A percentile compares a stretch with the other conserved stretches of the same genome.
phyloP scores from a whole-genome alignment of 257 asterid genomes.

The Nicotiana tabacum region DNA sequence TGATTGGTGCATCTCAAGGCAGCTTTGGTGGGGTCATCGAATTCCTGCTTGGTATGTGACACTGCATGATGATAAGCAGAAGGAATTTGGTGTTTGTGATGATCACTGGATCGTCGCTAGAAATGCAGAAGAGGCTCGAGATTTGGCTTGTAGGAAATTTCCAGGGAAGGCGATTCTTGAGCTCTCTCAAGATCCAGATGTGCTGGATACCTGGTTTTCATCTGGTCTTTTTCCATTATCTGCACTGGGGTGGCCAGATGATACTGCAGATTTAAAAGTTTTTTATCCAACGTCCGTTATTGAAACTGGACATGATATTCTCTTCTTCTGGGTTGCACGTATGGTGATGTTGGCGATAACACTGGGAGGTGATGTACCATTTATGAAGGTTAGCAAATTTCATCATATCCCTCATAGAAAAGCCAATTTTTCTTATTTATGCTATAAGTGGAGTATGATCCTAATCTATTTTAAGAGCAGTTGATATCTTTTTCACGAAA shows the following conservation, averaged over 20 bases:
- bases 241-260: conserved; percentile 92
- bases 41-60: conserved; percentile 89
- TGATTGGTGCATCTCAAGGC: conserved; percentile 98
- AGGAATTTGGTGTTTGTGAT: conserved; percentile 59
- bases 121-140: conserved; percentile 57
- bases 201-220: conserved; percentile 96
- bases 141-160: conserved; percentile 52
- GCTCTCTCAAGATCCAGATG: conserved; percentile 82
- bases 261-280: conserved; percentile 64
- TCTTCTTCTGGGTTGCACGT: conserved; percentile 96
- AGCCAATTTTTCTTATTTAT: not conserved
- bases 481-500: not conserved
- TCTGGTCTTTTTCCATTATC: conserved; percentile 86
- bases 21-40: conserved; percentile 99
- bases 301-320: conserved; percentile 93
- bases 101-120: conserved; percentile 88
- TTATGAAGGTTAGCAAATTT: conserved; percentile 49
- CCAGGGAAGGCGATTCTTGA: conserved; percentile 52
- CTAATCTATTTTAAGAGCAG: not conserved
- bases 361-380: conserved; percentile 93
- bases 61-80: conserved; percentile 62
- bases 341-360: conserved; percentile 97
- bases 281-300: conserved; percentile 94
- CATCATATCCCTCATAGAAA: not conserved
- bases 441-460: not conserved